Conservation (phyloP, 192 early-diverging fungal genomes). For the Coemansia sp. region DNA sequence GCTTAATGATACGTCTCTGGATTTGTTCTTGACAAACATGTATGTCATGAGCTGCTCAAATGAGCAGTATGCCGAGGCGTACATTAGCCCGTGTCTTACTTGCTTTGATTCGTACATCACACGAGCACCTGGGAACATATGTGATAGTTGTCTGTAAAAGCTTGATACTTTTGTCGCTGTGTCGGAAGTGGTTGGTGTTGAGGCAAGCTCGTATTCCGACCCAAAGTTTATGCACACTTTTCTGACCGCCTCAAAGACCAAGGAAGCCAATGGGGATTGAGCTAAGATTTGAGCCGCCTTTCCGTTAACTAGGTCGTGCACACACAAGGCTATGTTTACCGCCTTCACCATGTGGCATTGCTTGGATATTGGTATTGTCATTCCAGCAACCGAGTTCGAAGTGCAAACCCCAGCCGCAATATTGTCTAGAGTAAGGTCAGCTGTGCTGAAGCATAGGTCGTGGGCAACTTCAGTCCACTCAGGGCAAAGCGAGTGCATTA, state of each 20-base stretch:
- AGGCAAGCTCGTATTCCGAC: neutral
- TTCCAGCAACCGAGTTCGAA: neutral
- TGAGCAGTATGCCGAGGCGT: neutral
- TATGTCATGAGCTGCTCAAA: neutral
- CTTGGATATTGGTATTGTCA: neutral
- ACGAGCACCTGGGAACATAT: neutral
- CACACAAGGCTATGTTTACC: neutral
- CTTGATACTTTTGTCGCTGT: neutral
- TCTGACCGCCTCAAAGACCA: neutral
- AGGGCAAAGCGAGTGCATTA: neutral
- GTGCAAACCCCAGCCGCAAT: neutral
- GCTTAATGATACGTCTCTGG: neutral
- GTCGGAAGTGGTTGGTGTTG: neutral
- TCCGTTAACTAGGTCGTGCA: neutral
- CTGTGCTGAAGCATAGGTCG: neutral
- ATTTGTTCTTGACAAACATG: neutral
- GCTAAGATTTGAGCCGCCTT: neutral
- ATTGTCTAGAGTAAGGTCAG: neutral
- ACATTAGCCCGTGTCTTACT: neutral
- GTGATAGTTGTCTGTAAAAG: neutral
- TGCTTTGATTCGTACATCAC: neutral
- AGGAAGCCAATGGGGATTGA: neutral
- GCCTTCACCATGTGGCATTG: neutral
- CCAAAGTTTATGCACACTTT: neutral
- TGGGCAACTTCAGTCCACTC: neutral